Evolutionary conservation across 768 basidiomycete species (phyloP), one percentile per base, ranked within the genome.

Genomic region (Termitomyces sp.): DNA sequence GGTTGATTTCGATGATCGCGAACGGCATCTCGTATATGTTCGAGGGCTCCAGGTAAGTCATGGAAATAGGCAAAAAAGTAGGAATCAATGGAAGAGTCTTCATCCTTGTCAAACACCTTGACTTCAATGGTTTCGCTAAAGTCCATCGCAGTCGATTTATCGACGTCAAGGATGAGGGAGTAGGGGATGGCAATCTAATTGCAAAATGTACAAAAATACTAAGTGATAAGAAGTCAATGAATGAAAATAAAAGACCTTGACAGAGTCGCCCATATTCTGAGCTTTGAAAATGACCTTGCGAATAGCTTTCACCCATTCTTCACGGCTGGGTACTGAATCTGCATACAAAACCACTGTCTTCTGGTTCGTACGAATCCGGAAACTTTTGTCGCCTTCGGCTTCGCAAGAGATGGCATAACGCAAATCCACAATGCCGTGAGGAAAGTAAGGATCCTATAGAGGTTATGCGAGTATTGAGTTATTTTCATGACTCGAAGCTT

Each of bases 31-130:
- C 90, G 86, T 58, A 98, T 95, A 68, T 89, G 84, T 41, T 89
- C 86, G 54, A 95, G 77, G 1, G 93, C 91, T 35, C 69, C 77
- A 7, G 87, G 78, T 37, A 93, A 79, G 70, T 95, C 84, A 62
- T 86, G 86, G 71, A 98, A 97, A 70, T 97, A 98, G 14, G 95
- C 93, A 66, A 96, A 96, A 72, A 96, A 97, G 67, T 93, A 94
- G 2, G 91, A 92, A 68, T 93, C 91, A 34, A 90, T 71, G 1
- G 87, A 84, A 65, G 86, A 88, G 60, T 86, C 83, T 58, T 90
- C 91, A 62, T 82, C 82, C 62, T 87, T 88, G 71, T 95, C 92
- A 53, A 91, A 77, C 12, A 95, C 92, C 72, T 94, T 94, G 62
- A 98, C 82, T 74, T 98, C 95, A 58, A 99, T 89, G 0, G 95